Base-by-base conservation (phyloP, 768 basidiomycete species). In the Lactarius tabidus region DNA sequence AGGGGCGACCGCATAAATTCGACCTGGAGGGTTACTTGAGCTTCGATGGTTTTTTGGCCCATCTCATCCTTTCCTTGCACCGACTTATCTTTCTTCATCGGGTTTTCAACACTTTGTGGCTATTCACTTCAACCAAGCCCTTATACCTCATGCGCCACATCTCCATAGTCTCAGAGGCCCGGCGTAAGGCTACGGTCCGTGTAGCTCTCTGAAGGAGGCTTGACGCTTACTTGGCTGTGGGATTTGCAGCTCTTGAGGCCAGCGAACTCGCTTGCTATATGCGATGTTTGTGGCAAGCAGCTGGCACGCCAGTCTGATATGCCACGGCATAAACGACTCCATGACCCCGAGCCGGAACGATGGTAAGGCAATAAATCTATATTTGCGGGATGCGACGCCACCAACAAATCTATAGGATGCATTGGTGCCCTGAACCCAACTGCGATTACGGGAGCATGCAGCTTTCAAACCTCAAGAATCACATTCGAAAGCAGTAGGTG, bases 271-370 rank as follows among this genome's bases (percentile, higher is more conserved):
- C 60, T 59, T n/a, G 51, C 60, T 20, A 60, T 18, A 36, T 68
- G 69, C 54, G 59, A 62, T 36, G 15, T 70, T 18, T 72, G 71
- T 62, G 65, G 60, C 54, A 66, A 62, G 35, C 59, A 55, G 17
- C 31, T 72, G 28, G 65, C 67, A 53, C 71, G 71, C 8, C 57
- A 63, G 29, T 64, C 66, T 33, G 71, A 72, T 54, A 61, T 72
- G 43, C 57, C 69, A 23, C 71, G 71, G 14, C 71, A 72, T 62
- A 72, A 72, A 62, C 64, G 63, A 53, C 55, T 64, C 23, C 71
- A 72, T 45, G 58, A 65, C 23, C 56, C 65, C 39, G 48, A 65
- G 8, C 69, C 69, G 28, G 64, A 67, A 51, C 54, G 64, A 28
- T 65, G 64, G 64, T 65, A 26, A 61, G 64, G 38, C 51, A 52